Conservation (phyloP, 768 basidiomycete genomes). For the Leccinum boreale region DNA sequence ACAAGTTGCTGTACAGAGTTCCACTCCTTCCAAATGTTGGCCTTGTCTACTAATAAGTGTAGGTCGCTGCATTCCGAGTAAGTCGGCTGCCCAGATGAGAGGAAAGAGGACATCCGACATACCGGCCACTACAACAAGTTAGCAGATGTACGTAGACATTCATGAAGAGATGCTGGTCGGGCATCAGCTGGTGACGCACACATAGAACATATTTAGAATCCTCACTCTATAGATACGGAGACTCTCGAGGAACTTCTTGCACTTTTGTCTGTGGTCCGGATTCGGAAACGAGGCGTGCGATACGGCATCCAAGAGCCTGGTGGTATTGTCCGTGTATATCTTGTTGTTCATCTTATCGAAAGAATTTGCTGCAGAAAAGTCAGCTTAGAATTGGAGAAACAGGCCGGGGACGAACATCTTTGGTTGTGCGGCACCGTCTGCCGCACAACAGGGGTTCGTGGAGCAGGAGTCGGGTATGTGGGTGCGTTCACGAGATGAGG, state of each 20-base stretch:
- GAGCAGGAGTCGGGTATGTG: neutral
- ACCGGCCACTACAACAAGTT: conserved; percentile 15
- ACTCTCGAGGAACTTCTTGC: conserved; percentile 1
- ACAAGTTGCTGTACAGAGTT: conserved; percentile 15
- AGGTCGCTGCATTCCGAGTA: conserved; percentile 6
- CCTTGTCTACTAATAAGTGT: conserved; percentile 2
- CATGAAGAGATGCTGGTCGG: conserved; percentile 22
- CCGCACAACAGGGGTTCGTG: neutral
- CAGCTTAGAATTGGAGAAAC: neutral
- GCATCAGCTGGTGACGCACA: conserved; percentile 5
- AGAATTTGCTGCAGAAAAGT: conserved; percentile 2
- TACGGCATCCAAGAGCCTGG: conserved; percentile 3
- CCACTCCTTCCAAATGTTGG: conserved; percentile 15
- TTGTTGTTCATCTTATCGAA: conserved; percentile 6
- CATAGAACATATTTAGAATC: neutral
- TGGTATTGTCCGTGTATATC: neutral
- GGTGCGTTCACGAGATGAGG: neutral
- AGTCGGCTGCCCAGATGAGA: neutral
- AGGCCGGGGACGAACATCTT: conserved; percentile 10
- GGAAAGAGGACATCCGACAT: neutral
- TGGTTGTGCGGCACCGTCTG: neutral
- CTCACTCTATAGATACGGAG: conserved; percentile 23
- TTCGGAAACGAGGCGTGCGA: neutral
- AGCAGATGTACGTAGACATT: conserved; percentile 23
- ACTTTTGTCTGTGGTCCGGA: neutral